These are phyloP conservation scores for Ploettnerulaceae sp. DNA, from an alignment of 2,329 filamentous ascomycete genomes.

Conservation along the genomic window DNA sequence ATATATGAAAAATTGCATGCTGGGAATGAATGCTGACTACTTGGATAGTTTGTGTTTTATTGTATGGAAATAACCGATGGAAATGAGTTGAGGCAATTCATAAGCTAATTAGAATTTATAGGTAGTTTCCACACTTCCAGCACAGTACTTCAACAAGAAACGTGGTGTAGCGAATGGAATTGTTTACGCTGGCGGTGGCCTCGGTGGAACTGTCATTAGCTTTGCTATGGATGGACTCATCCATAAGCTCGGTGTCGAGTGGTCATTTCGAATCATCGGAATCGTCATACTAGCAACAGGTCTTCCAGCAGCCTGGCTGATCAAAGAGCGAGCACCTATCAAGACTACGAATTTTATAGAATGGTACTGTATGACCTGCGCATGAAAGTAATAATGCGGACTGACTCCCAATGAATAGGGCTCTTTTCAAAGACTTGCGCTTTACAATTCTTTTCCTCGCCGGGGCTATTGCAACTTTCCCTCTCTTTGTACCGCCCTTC, in stretches of 20 bases:
- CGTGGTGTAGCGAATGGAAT: constrained; percentile 53
- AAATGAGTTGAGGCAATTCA: background rate
- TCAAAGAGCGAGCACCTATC: constrained; percentile 44
- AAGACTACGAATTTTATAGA: constrained; percentile 42
- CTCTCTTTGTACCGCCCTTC: constrained; percentile 56
- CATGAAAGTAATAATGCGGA: background rate
- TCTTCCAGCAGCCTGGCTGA: constrained; percentile 49
- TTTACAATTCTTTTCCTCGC: constrained; percentile 51
- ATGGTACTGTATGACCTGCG: constrained; percentile 36
- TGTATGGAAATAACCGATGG: no score
- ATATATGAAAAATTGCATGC: no score
- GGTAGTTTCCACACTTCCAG: constrained; percentile 44
- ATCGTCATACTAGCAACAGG: constrained; percentile 49
- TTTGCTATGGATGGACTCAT: constrained; percentile 47
- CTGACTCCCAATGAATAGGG: constrained; percentile 36
- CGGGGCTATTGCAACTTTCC: constrained; percentile 53
- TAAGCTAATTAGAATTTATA: constrained; percentile 18
- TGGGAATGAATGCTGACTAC: constrained; percentile 6
- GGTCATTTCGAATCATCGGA: constrained; percentile 50
- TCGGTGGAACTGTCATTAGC: constrained; percentile 50
- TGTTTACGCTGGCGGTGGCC: constrained; percentile 48
- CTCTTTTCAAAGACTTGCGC: constrained; percentile 46
- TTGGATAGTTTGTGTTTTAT: constrained; percentile 23
- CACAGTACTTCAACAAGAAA: constrained; percentile 51
- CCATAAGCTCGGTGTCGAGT: constrained; percentile 41